A percentile compares a stretch with the other conserved stretches of the same genome.
Evolutionary conservation across 2,329 filamentous ascomycete genomes (phyloP).

Genomic region (Leptographium wingfieldii): DNA sequence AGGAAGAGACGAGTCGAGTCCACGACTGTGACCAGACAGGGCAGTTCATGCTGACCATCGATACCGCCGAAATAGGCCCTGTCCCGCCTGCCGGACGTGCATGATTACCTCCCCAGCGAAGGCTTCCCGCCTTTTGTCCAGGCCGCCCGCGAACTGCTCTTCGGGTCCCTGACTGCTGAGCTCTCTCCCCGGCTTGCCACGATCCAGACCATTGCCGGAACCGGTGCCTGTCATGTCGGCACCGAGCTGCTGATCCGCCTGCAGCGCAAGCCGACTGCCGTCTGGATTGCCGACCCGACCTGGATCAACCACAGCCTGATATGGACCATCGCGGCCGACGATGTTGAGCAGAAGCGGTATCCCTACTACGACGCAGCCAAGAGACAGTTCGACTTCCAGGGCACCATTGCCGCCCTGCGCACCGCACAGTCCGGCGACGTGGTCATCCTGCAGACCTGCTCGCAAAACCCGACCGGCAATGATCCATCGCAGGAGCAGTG

Average conservation of each 20-base stretch:
- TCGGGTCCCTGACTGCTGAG: background rate
- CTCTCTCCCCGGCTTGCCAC: background rate
- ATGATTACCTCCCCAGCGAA: background rate
- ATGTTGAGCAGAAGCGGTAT: background rate
- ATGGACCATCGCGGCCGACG: background rate
- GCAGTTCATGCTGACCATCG: background rate
- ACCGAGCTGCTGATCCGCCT: background rate
- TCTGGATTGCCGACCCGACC: slow-evolving; percentile 3
- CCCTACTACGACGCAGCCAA: background rate
- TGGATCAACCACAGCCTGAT: slow-evolving; percentile 1
- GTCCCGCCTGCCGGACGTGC: background rate
- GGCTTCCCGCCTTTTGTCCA: background rate
- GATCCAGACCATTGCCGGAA: slow-evolving; percentile 2
- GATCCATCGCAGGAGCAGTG: slow-evolving; percentile 1
- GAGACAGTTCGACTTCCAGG: background rate
- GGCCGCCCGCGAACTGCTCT: background rate
- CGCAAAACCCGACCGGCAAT: slow-evolving; percentile 1
- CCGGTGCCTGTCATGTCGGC: background rate
- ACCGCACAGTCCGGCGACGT: background rate
- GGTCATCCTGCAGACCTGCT: slow-evolving; percentile 1
- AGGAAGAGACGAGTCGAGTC: background rate
- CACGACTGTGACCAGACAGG: background rate
- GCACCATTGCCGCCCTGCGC: background rate
- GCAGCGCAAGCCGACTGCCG: background rate
- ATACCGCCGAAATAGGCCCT: background rate